Base-by-base conservation (phyloP, 2,329 filamentous ascomycete genomes). In the Periconia macrospinosa region DNA sequence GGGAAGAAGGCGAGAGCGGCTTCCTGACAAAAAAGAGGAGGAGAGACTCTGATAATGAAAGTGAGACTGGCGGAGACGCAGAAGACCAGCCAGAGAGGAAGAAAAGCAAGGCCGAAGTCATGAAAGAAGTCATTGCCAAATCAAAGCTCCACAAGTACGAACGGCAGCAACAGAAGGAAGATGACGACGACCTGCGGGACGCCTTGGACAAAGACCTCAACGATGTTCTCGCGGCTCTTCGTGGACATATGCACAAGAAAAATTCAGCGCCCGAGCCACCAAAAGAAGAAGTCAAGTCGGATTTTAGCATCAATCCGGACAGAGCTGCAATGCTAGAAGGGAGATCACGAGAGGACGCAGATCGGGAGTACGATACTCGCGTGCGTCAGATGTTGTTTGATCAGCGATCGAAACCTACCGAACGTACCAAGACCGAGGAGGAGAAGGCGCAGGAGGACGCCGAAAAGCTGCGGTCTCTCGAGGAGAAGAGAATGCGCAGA, bases 111-210 rank as follows among this genome's bases (percentile, higher is more conserved):
- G 90, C 94, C 50, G 94, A 99, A 74, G 90, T 99, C 47, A 97
- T 97, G 91, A 89, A 96, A 67, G 95, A 99, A 74, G 83, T 99
- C 56, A 97, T 99, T 61, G 91, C 92, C 56, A 99, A 99, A 76
- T 97, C 93, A 1, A 99, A 99, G 71, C 81, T 90, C 57, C 84
- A 97, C 82, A 97, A 96, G 76, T 92, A 93, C 69, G 92, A 97
- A 76, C 86, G 94, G 41, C 94, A 99, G 75, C 87, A 91, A 55
- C 86, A 86, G 27, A 97, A 96, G 69, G 94, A 97, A 56, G 91
- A 94, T 47, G 94, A 99, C 63, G 91, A 95, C 47, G 93, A 96
- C 60, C 75, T 97, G 50, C 84, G 92, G 54, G 87, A 87, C 54
- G 86, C 92, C 71, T 80, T 99, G 15, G 92, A 99, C 72, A 88